Evolutionary conservation across 495 filamentous ascomycete species (phyloP).

Genomic region (Daldinia caldariorum): DNA sequence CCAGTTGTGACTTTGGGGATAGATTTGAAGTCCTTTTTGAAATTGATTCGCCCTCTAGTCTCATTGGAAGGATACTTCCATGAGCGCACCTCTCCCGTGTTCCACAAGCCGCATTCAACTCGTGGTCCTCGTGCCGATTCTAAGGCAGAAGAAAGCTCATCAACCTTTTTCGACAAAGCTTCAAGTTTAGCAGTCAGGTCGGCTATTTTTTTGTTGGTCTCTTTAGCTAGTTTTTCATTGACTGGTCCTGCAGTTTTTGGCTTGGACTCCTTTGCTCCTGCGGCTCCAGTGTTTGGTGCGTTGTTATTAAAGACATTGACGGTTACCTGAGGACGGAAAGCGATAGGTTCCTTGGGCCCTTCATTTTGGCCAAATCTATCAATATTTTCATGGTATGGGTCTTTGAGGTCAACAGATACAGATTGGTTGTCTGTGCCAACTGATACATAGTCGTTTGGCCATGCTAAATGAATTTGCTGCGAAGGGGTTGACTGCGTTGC

Average conservation of each 20-base stretch:
- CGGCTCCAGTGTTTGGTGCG: neutral
- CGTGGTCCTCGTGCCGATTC: neutral
- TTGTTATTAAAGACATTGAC: conserved; percentile 15
- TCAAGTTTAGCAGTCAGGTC: neutral
- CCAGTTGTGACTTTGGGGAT: neutral
- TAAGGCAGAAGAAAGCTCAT: neutral
- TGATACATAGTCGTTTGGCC: neutral
- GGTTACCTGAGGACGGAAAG: conserved; percentile 11
- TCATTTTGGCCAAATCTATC: neutral
- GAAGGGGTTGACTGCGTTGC: neutral
- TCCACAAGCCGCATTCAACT: conserved; percentile 15
- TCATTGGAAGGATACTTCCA: neutral
- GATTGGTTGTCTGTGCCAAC: neutral
- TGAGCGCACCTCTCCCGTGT: conserved; percentile 5
- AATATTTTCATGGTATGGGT: neutral
- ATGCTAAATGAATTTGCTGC: neutral
- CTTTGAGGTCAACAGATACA: neutral
- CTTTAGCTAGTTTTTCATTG: neutral
- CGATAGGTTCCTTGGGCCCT: neutral
- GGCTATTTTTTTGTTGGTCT: neutral
- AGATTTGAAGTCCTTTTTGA: neutral
- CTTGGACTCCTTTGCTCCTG: neutral
- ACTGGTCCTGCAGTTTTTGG: neutral
- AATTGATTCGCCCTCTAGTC: neutral
- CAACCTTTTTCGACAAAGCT: conserved; percentile 4